phyloP scores from a whole-genome alignment of 768 basidiomycete species.

The Tulasnella sp. region DNA sequence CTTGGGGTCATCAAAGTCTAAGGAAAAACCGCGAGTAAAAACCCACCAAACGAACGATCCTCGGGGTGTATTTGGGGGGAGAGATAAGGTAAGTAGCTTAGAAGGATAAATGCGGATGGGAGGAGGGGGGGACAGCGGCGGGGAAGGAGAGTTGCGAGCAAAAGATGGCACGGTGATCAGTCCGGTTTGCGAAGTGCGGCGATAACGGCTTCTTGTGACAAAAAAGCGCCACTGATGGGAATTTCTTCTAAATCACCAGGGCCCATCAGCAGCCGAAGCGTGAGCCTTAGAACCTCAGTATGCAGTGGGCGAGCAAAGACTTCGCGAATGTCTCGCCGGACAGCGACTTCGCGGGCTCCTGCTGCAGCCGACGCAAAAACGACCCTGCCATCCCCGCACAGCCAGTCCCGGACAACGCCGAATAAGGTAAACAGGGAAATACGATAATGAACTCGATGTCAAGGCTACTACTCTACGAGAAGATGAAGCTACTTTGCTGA shows the following conservation, averaged over 20 bases:
- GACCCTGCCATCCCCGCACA: neutral
- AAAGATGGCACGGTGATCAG: slow-evolving; percentile 5
- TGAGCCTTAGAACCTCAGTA: neutral
- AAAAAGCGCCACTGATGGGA: slow-evolving; percentile 9
- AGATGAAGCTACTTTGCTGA: neutral
- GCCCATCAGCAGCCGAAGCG: neutral
- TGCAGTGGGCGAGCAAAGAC: neutral
- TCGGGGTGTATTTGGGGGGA: neutral
- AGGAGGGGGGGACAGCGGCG: neutral
- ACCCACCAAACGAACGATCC: neutral
- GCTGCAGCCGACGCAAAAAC: neutral
- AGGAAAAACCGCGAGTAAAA: neutral
- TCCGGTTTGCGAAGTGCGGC: neutral
- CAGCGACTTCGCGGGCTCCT: neutral
- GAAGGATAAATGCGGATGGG: neutral
- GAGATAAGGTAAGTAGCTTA: neutral
- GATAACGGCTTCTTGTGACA: neutral
- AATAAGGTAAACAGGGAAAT: slow-evolving; percentile 1
- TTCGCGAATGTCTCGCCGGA: neutral
- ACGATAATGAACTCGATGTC: neutral
- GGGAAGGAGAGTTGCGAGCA: neutral
- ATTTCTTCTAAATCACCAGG: neutral
- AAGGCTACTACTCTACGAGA: neutral
- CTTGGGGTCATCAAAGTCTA: neutral
- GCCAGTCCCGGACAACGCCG: neutral